Evolutionary conservation across 225 moss, liverwort and hornwort genomes (phyloP), one percentile per base, ranked within the genome.

Genomic region (Rhytidiadelphus loreus): DNA sequence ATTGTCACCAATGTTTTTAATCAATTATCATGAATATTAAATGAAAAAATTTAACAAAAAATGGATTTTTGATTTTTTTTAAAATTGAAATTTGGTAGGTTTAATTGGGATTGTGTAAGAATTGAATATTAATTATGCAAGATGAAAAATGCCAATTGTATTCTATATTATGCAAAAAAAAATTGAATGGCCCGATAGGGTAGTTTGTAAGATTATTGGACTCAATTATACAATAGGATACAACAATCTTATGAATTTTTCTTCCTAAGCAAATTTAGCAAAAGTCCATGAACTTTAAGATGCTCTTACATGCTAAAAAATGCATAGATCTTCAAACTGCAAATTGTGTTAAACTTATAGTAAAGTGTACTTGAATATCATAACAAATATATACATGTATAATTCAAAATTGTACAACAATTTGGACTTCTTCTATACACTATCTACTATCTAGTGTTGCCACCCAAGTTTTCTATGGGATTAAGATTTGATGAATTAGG

Each of bases 141-240:
- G 3, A 15, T 1, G 8, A 41, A 44, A 71, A 44, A 28, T 39
- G 2, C 5, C 4, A 26, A 15, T 26, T 43, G 5, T 41, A 26
- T 16, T 71, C 16, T 43, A 43, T 16, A 43, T 71, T 16, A 25
- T 71, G 5, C 14, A 43, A 71, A 41, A 37, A 48, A 18, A 64
- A 63, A 7, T 10, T 66, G 6, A 66, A 66, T 66, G 66, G 8
- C 5, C 3, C 9, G 18, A 33, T 35, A 64, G 0, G 0, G 16
- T 1, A 65, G 3, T 35, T 35, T 65, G 18, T 19, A 65, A 35
- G 35, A 65, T 19, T 65, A 65, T 65, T 35, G 6, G 10, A 65
- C 3, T 18, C 3, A 0, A 37, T 2, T 20, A 11, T 37, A 66
- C 6, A 12, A 0, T 23, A n/a, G n/a, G 7, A 0, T n/a, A n/a